Evolutionary conservation across 257 asterid species (phyloP), one percentile per base, ranked within the genome.

Genomic region (Solanum paucissectum): DNA sequence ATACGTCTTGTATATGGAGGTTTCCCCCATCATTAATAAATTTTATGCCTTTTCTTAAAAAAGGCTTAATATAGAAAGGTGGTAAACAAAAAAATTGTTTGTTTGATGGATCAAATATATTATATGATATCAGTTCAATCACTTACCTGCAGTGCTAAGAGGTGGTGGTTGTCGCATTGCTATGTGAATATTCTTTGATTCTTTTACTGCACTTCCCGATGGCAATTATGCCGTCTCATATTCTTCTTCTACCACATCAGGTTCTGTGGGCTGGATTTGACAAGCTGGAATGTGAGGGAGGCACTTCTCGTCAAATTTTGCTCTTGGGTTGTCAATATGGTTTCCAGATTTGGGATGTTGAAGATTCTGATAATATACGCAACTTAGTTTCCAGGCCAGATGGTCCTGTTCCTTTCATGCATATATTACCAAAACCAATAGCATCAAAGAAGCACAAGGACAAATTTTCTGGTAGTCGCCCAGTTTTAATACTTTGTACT

Each of bases 281-380:
- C 90, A 90, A 88, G 87, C 60, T 93, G 87, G 92, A 93, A 91
- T 87, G 88, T 73, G 92, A 90, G 32, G 90, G 91, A 44, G 88
- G 91, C 64, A 74, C 89, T 52, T 38, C 86, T 49, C 87, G 90
- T 69, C 94, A 89, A 71, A 90, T 91, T 82, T 92, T 95, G 84
- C 92, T 95, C 92, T 92, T 97, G 87, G 98, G 96, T 42, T 94
- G 87, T 92, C 92, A 90, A 86, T 88, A 90, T 71, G 98, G 98
- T 44, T 97, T 95, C 93, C 98, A 95, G 93, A 93, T 97, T 86
- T 97, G 99, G 99, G 99, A 97, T 91, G 97, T 95, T 87, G 98
- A 97, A 88, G 94, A 91, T 81, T 95, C 93, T 29, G 94, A 93
- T 89, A 95, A 95, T 89, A 96, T 97, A 77, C 93, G 88, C 74